These are phyloP conservation scores for Erodium trifolium DNA, from an alignment of 441 rosid species.

Conservation along the genomic window DNA sequence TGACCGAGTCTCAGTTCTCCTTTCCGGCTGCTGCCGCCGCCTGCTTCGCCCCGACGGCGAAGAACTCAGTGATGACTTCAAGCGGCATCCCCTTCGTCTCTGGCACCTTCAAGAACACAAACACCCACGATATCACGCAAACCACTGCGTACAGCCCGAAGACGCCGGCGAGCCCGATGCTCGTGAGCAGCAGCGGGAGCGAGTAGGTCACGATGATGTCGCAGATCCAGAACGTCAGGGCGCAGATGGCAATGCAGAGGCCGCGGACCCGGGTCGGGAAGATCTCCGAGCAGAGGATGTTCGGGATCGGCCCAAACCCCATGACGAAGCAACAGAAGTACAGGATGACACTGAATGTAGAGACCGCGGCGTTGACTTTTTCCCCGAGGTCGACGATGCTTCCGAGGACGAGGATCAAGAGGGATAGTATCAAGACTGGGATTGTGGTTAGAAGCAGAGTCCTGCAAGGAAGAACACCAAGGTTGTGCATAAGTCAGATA, in stretches of 20 bases:
- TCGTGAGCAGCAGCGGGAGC: slow-evolving; percentile 28
- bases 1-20: slow-evolving; percentile 27
- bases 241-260: slow-evolving; percentile 83
- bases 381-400: slow-evolving; percentile 41
- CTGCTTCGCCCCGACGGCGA: slow-evolving; percentile 76
- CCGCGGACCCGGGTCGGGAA: slow-evolving; percentile 94
- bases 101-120: slow-evolving; percentile 78
- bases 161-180: slow-evolving; percentile 64
- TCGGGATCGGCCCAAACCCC: slow-evolving; percentile 92
- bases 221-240: slow-evolving; percentile 67
- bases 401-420: slow-evolving; percentile 47
- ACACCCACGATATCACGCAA: slow-evolving; percentile 56
- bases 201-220: slow-evolving; percentile 74
- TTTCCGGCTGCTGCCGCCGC: slow-evolving; percentile 31
- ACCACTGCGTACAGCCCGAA: slow-evolving; percentile 65
- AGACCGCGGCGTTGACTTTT: slow-evolving; percentile 55
- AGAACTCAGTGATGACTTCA: slow-evolving; percentile 53
- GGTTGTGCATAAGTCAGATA: too few species aligned
- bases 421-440: slow-evolving; percentile 61
- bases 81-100: slow-evolving; percentile 74
- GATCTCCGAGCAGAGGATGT: slow-evolving; percentile 90
- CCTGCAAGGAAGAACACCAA: slow-evolving; percentile 35
- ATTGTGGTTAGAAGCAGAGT: slow-evolving; percentile 65
- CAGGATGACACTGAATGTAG: slow-evolving; percentile 59
- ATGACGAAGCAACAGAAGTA: slow-evolving; percentile 92